Base-by-base conservation (phyloP, 139 green algal genomes). In the Eudorina sp. region DNA sequence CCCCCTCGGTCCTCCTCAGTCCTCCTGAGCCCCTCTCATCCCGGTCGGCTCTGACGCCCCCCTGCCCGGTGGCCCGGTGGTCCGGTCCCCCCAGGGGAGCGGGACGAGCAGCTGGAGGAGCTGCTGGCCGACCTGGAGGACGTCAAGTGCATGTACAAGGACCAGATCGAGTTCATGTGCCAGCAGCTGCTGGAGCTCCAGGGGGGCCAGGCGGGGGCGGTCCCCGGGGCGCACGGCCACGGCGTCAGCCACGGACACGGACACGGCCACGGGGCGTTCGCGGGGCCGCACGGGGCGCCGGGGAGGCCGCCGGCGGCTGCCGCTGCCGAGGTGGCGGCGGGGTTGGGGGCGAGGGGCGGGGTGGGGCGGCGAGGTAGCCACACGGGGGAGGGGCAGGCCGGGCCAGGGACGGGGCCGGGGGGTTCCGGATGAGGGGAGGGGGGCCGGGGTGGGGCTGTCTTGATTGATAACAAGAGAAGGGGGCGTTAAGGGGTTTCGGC, bases 51-150 rank as follows among this genome's bases (percentile, higher is more conserved):
- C n/a, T n/a, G n/a, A n/a, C n/a, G n/a, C n/a, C n/a, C n/a, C n/a
- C n/a, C n/a, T n/a, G n/a, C n/a, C n/a, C n/a, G n/a, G n/a, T n/a
- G n/a, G n/a, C n/a, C n/a, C n/a, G n/a, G n/a, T n/a, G n/a, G n/a
- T n/a, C n/a, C n/a, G n/a, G n/a, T n/a, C 62, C 62, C 21, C 46
- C 2, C 82, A 88, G 82, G 82, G 45, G 90, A 93, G 88, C 87
- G 90, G 5, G 97, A 99, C 53, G 97, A 99, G 93, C 90, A 91
- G 89, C 83, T 99, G 74, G 97, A 98, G 77, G 97, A 99, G 94
- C 83, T 99, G 62, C 70, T 81, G 18, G 94, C 92, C 0, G 97
- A 99, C 83, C 81, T 99, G 53, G 41, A 89, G 58, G 97, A 99
- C 88, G 91, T 98, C n/a, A 96, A 96, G 88, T 41, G 90, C 70